Percentiles rank a stretch among this genome's conserved stretches.
Evolutionary conservation across 2,329 filamentous ascomycete species (phyloP).

Genomic region (Fusarium setosum): DNA sequence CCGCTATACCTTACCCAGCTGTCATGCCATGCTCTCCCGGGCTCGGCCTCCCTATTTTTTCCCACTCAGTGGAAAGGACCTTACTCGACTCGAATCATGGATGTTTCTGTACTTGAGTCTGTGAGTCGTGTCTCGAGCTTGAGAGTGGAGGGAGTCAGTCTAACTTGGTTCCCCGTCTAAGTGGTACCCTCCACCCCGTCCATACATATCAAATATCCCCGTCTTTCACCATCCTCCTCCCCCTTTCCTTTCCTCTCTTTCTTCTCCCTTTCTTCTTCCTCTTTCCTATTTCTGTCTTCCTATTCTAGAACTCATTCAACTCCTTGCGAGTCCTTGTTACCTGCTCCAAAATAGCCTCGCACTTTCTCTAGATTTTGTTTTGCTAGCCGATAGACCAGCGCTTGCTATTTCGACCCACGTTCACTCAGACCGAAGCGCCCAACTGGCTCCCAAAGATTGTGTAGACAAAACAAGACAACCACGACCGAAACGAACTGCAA

Average conservation of each 20-base stretch:
- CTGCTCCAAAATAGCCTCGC: slow-evolving; percentile 12
- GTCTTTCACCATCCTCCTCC: slow-evolving; percentile 27
- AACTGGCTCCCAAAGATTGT: slow-evolving; percentile 17
- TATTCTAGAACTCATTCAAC: slow-evolving; percentile 17
- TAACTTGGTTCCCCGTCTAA: slow-evolving; percentile 27
- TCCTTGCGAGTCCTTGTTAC: slow-evolving; percentile 11
- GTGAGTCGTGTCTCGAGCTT: slow-evolving; percentile 26
- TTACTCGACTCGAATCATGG: slow-evolving; percentile 30
- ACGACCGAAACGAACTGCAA: slow-evolving; percentile 29
- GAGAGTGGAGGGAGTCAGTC: slow-evolving; percentile 16
- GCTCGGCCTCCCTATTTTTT: slow-evolving; percentile 35
- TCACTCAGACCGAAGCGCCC: slow-evolving; percentile 6
- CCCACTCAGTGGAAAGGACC: slow-evolving; percentile 11
- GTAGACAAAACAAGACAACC: slow-evolving; percentile 4
- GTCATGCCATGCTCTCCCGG: slow-evolving; percentile 36
- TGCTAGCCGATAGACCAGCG: slow-evolving; percentile 10
- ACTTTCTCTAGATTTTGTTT: slow-evolving; percentile 12
- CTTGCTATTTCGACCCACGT: slow-evolving; percentile 3
- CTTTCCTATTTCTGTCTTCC: slow-evolving; percentile 16
- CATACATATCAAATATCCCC: slow-evolving; percentile 37
- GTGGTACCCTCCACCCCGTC: slow-evolving; percentile 28
- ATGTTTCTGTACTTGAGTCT: slow-evolving; percentile 9
- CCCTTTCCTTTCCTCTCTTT: slow-evolving; percentile 36
- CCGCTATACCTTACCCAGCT: slow-evolving; percentile 38
- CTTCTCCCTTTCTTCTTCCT: slow-evolving; percentile 28